Percentiles rank a stretch among this genome's conserved stretches.
These are phyloP conservation scores for Angomonas ambiguus DNA, from an alignment of 208 protist genomes.

Conservation along the genomic window DNA sequence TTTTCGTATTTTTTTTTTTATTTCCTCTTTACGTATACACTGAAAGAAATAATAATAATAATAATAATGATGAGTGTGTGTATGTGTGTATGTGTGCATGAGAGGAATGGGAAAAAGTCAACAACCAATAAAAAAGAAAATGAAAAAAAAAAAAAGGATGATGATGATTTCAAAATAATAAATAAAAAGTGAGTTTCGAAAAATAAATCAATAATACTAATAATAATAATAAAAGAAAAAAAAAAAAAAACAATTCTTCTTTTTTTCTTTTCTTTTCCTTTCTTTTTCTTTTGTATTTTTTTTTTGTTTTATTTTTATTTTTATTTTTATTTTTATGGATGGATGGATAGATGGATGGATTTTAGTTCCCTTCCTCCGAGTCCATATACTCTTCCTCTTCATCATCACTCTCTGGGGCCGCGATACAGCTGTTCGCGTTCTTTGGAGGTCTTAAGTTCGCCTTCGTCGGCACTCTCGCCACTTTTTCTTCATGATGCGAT, in stretches of 20 bases:
- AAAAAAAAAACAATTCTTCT: not conserved
- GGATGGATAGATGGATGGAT: too few species aligned
- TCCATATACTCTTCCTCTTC: constrained; percentile 16
- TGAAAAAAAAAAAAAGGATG: constrained; percentile 3
- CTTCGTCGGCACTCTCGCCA: constrained; percentile 40
- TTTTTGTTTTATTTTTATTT: not conserved
- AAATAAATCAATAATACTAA: constrained; percentile 11
- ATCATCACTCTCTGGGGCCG: constrained; percentile 25
- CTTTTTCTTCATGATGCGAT: constrained; percentile 30
- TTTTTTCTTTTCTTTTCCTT: not conserved
- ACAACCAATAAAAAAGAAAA: not conserved
- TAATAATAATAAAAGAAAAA: not conserved
- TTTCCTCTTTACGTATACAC: too few species aligned
- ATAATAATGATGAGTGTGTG: too few species aligned
- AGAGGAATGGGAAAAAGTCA: constrained; percentile 3
- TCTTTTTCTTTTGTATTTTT: constrained; percentile 5
- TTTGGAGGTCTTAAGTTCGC: constrained; percentile 40
- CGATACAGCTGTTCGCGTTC: constrained; percentile 29
- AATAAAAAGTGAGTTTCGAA: constrained; percentile 4
- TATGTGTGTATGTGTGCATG: constrained; percentile 1
- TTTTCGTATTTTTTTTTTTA: not conserved
- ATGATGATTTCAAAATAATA: not conserved
- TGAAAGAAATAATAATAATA: not conserved
- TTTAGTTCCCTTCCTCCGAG: not conserved
- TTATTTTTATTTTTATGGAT: not conserved